Conservation (phyloP, 495 filamentous ascomycete species). For the Achaetomiella virescens region DNA sequence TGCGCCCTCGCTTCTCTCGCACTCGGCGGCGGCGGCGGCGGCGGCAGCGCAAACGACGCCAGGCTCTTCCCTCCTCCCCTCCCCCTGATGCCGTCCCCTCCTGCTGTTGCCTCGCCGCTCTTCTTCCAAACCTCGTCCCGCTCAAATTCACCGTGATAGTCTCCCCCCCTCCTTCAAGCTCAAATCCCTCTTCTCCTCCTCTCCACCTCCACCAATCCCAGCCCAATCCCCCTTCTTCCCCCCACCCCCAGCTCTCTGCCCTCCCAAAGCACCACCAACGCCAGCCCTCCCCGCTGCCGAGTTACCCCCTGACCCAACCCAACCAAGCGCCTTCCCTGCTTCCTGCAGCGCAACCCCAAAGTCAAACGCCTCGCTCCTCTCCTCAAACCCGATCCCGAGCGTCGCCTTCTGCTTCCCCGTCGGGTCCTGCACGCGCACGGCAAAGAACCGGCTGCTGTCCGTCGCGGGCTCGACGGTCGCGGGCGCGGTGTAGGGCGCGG, state of each 20-base stretch:
- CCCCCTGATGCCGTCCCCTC: background rate
- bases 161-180: constrained; percentile 77
- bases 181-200: constrained; percentile 60
- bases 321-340: constrained; percentile 53
- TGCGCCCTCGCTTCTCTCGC: constrained; percentile 47
- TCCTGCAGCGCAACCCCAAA: constrained; percentile 76
- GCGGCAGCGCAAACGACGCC: constrained; percentile 48
- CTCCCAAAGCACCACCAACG: background rate
- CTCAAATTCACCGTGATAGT: constrained; percentile 75
- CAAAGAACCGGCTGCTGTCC: constrained; percentile 75
- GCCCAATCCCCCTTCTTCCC: constrained; percentile 26
- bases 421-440: constrained; percentile 66
- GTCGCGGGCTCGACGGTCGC: constrained; percentile 62
- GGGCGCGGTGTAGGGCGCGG: constrained; percentile 59
- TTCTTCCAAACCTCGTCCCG: constrained; percentile 42
- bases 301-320: background rate
- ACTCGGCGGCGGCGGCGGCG: constrained; percentile 44
- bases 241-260: constrained; percentile 10
- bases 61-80: constrained; percentile 12
- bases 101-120: constrained; percentile 16
- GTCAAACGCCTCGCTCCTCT: constrained; percentile 74
- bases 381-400: constrained; percentile 80
- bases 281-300: constrained; percentile 6
- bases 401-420: constrained; percentile 61
- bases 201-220: constrained; percentile 22